phyloP scores from a whole-genome alignment of 495 filamentous ascomycete genomes.

The Letharia lupina region DNA sequence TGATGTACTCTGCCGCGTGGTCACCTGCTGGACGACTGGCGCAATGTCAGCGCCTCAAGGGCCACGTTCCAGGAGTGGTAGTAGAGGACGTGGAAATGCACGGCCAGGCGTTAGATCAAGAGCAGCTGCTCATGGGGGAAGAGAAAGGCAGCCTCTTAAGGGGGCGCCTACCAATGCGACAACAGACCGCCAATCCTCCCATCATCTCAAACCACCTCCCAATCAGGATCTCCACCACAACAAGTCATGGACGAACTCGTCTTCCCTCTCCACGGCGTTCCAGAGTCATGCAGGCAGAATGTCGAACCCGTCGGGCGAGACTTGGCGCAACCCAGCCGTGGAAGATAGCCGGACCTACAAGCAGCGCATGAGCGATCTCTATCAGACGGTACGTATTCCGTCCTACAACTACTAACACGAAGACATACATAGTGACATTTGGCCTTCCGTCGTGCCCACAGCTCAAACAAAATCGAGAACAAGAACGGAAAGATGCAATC shows the following conservation, averaged over 20 bases:
- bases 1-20: constrained; percentile 16
- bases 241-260: constrained; percentile 11
- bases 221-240: constrained; percentile 5
- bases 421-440: constrained; percentile 22
- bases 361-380: constrained; percentile 23
- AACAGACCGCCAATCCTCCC: not conserved
- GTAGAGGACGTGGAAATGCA: constrained; percentile 11
- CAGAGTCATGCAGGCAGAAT: constrained; percentile 13
- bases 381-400: constrained; percentile 23
- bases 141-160: constrained; percentile 8
- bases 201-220: constrained; percentile 13
- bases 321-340: constrained; percentile 17
- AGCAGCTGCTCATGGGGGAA: constrained; percentile 12
- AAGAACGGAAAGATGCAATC: constrained; percentile 61
- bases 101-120: constrained; percentile 16
- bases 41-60: constrained; percentile 23
- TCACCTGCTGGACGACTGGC: constrained; percentile 19
- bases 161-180: constrained; percentile 3
- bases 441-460: constrained; percentile 28
- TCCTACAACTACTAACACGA: constrained; percentile 20
- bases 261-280: constrained; percentile 8
- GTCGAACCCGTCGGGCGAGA: constrained; percentile 11
- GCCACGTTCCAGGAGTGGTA: constrained; percentile 17
- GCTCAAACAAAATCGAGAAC: constrained; percentile 60
- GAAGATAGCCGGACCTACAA: constrained; percentile 19